Base-by-base conservation (phyloP, 2,329 filamentous ascomycete species). In the Aspergillus jensenii region DNA sequence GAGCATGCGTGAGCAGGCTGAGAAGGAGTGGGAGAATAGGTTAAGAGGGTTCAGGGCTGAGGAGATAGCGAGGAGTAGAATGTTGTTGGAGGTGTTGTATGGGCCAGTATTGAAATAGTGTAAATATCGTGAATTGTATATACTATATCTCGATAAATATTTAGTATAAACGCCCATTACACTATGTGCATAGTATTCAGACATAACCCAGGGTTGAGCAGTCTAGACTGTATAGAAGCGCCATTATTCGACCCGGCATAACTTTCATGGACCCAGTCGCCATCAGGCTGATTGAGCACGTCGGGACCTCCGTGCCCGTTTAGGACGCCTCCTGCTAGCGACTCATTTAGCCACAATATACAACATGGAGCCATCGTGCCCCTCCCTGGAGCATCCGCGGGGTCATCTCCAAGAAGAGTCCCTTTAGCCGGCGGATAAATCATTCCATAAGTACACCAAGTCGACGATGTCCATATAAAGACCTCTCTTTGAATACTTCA, bases 401-500 rank as follows among this genome's bases (percentile, higher is more conserved):
- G 27, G 27, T 31, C 8, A 4, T 31, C 27, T 11, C 27, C 27
- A 31, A 31, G 9, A 9, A 31, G 27, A 9, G 27, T 17, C 12
- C 41, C 27, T 55, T 55, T 55, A 55, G 44, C 52, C 52, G 44
- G 33, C 52, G 52, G 52, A 41, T 55, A 55, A 55, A 55, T 39
- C 4, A 9, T 6, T 6, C 15, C 25, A 15, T 15, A 6, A 31
- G 19, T 17, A 37, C 40, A 40, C 35, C 5, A 37, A 48, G 4
- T 23, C 44, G 27, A 11, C 27, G 9, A 31, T 31, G 27, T 31
- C 27, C 27, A 11, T 11, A 31, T 31, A 31, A 31, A 31, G 7
- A 31, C 27, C 27, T 25, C 44, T 21, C 3, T 21, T 21, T 3
- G 15, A 25, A 48, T 27, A 15, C n/a, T 19, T n/a, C 11, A 33